phyloP scores from a whole-genome alignment of 345 rosid species.

The Luvunga scandens region DNA sequence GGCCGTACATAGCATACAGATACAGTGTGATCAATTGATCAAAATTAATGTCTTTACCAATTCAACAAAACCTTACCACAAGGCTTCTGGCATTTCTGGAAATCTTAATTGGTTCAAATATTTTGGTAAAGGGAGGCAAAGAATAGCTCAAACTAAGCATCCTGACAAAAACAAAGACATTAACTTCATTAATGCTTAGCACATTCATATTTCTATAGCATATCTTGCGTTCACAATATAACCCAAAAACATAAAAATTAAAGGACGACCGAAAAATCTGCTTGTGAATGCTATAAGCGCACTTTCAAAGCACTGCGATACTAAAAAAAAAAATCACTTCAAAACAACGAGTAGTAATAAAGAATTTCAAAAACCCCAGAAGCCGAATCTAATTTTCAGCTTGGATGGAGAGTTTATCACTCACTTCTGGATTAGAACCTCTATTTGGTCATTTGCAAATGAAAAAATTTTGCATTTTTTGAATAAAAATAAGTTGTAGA shows the following conservation, averaged over 20 bases:
- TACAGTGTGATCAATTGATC: not conserved
- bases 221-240: not conserved
- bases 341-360: not conserved
- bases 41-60: not conserved
- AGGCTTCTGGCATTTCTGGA: slow-evolving; percentile 29
- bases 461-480: not conserved
- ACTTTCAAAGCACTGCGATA: not conserved
- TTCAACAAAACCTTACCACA: slow-evolving; percentile 46
- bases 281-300: not conserved
- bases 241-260: not conserved
- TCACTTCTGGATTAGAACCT: not conserved
- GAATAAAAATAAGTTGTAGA: not conserved
- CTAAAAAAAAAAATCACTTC: too few species aligned
- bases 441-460: not conserved
- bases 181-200: not conserved
- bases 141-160: slow-evolving; percentile 57
- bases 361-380: not conserved
- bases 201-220: not conserved
- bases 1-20: not conserved
- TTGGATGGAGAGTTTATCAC: not conserved
- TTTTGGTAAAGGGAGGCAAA: slow-evolving; percentile 43
- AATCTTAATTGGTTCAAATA: slow-evolving; percentile 33
- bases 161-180: slow-evolving; percentile 24
- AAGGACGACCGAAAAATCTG: not conserved
- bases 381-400: not conserved